Evolutionary conservation across 441 rosid genomes (phyloP), one percentile per base, ranked within the genome.

Genomic region (Biscutella laevigata): DNA sequence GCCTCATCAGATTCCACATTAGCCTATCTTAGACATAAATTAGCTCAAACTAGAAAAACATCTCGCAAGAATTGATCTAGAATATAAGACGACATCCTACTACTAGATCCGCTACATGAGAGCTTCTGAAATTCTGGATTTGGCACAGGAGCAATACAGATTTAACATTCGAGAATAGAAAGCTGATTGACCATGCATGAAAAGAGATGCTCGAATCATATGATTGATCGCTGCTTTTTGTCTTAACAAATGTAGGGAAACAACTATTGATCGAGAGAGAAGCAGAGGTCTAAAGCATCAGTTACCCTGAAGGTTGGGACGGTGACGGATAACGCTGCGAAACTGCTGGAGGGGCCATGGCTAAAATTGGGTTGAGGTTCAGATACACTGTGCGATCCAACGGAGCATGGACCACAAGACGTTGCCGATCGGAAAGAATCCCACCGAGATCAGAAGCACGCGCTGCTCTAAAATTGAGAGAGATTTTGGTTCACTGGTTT

Each of bases 241-340:
- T 8, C 44, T 32, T 25, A 6, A 24, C n/a, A 16, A 48, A 46
- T 49, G 50, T 4, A 27, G 2, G 15, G 7, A 15, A 40, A 28
- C 4, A 15, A 10, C 7, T 2, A 44, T 3, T 28, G 54, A 44
- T 65, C 30, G 13, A 50, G 13, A 51, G 0, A n/a, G 13, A 13
- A 22, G 36, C 5, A 56, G 2, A 40, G 22, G 14, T 6, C 0
- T 25, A n/a, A 44, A 53, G 32, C 35, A 46, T 13, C 36, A 16
- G 26, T 76, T 76, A 91, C 98, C 96, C 96, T 39, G 96, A 91
- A 41, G 98, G 96, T 45, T 85, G 96, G 32, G 98, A 88, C 45
- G 91, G 96, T 15, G 98, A 91, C 16, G 84, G 74, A 54, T 82
- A 81, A 61, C 94, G 84, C 62, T 77, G 77, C 8, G 91, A 71